Conservation (phyloP, 306 rosid species). For the Malus orientalis region DNA sequence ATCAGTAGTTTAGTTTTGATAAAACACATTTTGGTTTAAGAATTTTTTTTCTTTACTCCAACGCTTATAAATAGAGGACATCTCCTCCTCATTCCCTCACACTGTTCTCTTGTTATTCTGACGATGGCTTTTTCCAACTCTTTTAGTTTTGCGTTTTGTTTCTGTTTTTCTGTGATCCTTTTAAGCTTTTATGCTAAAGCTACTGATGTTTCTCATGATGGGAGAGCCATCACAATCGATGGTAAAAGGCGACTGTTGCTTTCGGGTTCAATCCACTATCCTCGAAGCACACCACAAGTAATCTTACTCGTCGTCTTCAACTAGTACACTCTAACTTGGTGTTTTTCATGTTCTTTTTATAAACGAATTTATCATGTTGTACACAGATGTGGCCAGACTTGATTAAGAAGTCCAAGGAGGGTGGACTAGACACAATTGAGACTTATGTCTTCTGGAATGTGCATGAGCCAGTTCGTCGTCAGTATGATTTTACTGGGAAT, state of each 20-base stretch:
- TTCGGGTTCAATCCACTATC: constrained; percentile 49
- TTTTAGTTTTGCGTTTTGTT: no score
- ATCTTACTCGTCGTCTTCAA: no score
- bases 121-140: constrained; percentile 1
- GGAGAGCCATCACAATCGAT: constrained; percentile 40
- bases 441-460: constrained; percentile 50
- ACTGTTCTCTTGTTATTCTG: neutral
- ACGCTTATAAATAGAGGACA: neutral
- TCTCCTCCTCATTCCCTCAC: neutral
- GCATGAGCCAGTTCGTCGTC: constrained; percentile 37
- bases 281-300: constrained; percentile 53
- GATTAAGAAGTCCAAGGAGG: constrained; percentile 40
- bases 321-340: neutral
- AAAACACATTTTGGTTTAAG: no score
- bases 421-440: constrained; percentile 49
- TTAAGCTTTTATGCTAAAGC: neutral
- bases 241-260: constrained; percentile 30
- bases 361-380: no score
- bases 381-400: constrained; percentile 57
- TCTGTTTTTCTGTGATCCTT: neutral
- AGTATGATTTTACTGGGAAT: constrained; percentile 35
- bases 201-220: constrained; percentile 25
- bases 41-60: no score
- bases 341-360: neutral
- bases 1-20: no score